A percentile compares a stretch with the other conserved stretches of the same genome.
Evolutionary conservation across 2,329 filamentous ascomycete species (phyloP).

Genomic region (Didymella lethalis): DNA sequence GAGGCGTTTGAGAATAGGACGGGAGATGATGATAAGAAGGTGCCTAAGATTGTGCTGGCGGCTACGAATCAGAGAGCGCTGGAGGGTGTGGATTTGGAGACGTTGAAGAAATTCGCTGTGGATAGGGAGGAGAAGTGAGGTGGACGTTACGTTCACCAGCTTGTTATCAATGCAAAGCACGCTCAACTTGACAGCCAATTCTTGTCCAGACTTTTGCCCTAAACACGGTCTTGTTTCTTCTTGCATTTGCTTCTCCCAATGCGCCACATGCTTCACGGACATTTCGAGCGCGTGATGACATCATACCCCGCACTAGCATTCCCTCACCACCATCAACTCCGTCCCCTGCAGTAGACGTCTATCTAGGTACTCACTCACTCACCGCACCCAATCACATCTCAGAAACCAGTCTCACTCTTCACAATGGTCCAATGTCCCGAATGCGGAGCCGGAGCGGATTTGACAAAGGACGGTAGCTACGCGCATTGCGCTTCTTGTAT

Average conservation of each 20-base stretch:
- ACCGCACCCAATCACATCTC: conserved; percentile 4
- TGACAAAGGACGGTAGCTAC: conserved; percentile 41
- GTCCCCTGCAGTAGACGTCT: background rate
- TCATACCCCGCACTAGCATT: conserved; percentile 17
- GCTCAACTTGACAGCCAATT: background rate
- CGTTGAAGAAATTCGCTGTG: conserved; percentile 60
- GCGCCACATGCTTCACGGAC: too few species aligned
- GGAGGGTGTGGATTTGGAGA: conserved; percentile 57
- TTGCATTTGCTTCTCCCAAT: too few species aligned
- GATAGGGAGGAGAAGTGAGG: conserved; percentile 41
- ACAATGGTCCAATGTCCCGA: conserved; percentile 40
- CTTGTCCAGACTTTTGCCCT: too few species aligned
- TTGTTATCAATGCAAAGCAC: too few species aligned
- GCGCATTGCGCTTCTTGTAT: conserved; percentile 43
- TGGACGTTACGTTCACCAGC: too few species aligned
- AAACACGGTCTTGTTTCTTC: too few species aligned
- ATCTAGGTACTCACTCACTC: conserved; percentile 18
- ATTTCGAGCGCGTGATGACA: conserved; percentile 7
- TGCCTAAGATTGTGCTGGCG: conserved; percentile 59
- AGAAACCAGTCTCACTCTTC: background rate
- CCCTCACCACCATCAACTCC: background rate
- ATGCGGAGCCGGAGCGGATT: conserved; percentile 39
- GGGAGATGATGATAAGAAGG: conserved; percentile 56
- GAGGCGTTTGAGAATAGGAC: conserved; percentile 66
- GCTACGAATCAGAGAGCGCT: conserved; percentile 63